Evolutionary conservation across 331 rosid genomes (phyloP).

Genomic region (Acacia concinna): DNA sequence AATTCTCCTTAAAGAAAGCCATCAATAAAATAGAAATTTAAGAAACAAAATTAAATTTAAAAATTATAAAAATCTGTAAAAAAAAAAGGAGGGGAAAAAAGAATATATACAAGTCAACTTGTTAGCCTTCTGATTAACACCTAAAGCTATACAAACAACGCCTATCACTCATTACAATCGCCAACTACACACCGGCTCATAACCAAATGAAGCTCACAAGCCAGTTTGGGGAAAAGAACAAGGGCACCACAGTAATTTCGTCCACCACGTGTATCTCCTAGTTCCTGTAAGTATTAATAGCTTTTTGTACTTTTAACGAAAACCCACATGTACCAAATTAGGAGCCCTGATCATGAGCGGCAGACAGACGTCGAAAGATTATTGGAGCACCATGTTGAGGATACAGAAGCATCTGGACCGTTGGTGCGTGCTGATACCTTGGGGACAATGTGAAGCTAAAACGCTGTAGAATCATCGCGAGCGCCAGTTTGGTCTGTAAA

Average conservation of each 20-base stretch:
- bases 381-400: slow-evolving; percentile 96
- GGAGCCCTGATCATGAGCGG: slow-evolving; percentile 22
- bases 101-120: slow-evolving; percentile 43
- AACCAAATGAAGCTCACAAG: background rate
- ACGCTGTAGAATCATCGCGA: slow-evolving; percentile 81
- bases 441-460: slow-evolving; percentile 82
- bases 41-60: background rate
- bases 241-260: slow-evolving; percentile 28
- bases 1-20: too few species aligned
- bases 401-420: slow-evolving; percentile 87
- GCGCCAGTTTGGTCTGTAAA: slow-evolving; percentile 73
- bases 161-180: slow-evolving; percentile 28
- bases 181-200: background rate
- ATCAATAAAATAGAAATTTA: background rate
- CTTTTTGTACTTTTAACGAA: slow-evolving; percentile 4
- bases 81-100: background rate
- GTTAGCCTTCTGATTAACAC: slow-evolving; percentile 51
- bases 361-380: slow-evolving; percentile 51
- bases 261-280: slow-evolving; percentile 30
- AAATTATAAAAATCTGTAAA: too few species aligned
- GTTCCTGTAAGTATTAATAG: background rate
- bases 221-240: slow-evolving; percentile 23
- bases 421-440: slow-evolving; percentile 87
- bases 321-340: slow-evolving; percentile 19
- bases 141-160: background rate